Evolutionary conservation across 2,329 filamentous ascomycete genomes (phyloP), one percentile per base, ranked within the genome.

Genomic region (Fusarium subtropicale): DNA sequence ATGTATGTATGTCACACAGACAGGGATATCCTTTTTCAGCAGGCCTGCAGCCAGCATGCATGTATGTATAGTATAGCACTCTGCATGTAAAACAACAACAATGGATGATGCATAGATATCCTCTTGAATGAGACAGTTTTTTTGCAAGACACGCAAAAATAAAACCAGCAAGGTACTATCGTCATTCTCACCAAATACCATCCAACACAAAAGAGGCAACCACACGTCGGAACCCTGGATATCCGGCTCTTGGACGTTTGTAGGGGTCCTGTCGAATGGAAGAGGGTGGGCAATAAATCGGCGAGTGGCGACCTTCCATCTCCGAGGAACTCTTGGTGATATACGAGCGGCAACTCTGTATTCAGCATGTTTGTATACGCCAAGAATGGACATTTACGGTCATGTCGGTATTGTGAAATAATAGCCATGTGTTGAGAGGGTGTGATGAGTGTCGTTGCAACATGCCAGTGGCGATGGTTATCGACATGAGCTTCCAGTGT

Each of bases 1-100:
- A 36, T 58, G 47, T 41, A 69, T 68, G 56, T 56, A 59, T 59
- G 67, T 66, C 50, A 70, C 63, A 56, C 62, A 70, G 54, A 47
- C 66, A 69, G 62, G 67, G 66, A 18, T 70, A 34, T 44, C 33
- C 30, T 38, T 60, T 44, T 28, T 20, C 48, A 39, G 48, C 48
- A 39, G 24, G 34, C 31, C 47, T 50, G 47, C 22, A 50, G n/a
- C 38, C 22, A 26, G 41, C 41, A 44, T 44, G 15, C 39, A 42
- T 42, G 22, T 12, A 22, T 56, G 26, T 47, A 13, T 30, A 22
- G n/a, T 20, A n/a, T 57, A n/a, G 44, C 33, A 20, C 5, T 34
- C 7, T 38, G 53, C 28, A 28, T 39, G 34, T 36, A 51, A 38
- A 51, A 38, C 46, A 24, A 51, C 47, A 22, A 51, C 48, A 51